Evolutionary conservation across 2,329 filamentous ascomycete species (phyloP).

Genomic region (Venturia aucupariae): DNA sequence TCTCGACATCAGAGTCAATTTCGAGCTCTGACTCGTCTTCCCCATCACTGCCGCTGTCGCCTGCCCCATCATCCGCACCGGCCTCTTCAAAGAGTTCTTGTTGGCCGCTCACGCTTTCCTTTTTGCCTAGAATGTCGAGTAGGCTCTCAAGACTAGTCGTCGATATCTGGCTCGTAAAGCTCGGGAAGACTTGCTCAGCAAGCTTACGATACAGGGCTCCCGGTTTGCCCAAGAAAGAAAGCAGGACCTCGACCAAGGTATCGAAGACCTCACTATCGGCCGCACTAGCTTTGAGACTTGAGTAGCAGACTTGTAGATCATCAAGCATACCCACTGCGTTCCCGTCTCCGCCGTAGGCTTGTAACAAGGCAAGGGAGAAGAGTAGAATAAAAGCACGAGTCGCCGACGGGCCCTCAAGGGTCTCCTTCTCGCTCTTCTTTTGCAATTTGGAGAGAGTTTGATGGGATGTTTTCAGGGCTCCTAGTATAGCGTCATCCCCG

Average conservation of each 20-base stretch:
- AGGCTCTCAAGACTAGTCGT: constrained; percentile 59
- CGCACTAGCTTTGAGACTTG: constrained; percentile 41
- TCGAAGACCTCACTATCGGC: constrained; percentile 33
- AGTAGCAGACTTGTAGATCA: constrained; percentile 69
- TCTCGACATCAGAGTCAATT: constrained; percentile 36
- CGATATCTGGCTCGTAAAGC: constrained; percentile 69
- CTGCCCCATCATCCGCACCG: constrained; percentile 30
- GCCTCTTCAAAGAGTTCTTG: constrained; percentile 64
- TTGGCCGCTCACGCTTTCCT: constrained; percentile 75
- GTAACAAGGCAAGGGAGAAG: constrained; percentile 74
- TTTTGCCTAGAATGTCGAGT: constrained; percentile 61
- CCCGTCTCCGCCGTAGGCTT: constrained; percentile 81
- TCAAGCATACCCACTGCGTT: constrained; percentile 76
- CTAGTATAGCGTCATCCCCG: constrained; percentile 36
- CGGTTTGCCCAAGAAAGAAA: constrained; percentile 81
- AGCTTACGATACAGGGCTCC: constrained; percentile 79
- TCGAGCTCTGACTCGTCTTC: constrained; percentile 38
- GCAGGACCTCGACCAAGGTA: constrained; percentile 73
- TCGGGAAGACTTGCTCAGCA: constrained; percentile 77
- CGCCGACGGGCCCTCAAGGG: constrained; percentile 30
- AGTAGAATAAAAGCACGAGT: constrained; percentile 66
- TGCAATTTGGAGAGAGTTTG: constrained; percentile 19
- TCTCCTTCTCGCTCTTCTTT: constrained; percentile 19
- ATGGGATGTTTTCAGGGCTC: constrained; percentile 27
- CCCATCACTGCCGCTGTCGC: constrained; percentile 29